Evolutionary conservation across 2,329 filamentous ascomycete genomes (phyloP), one percentile per base, ranked within the genome.

Genomic region (Colletotrichum sidae): DNA sequence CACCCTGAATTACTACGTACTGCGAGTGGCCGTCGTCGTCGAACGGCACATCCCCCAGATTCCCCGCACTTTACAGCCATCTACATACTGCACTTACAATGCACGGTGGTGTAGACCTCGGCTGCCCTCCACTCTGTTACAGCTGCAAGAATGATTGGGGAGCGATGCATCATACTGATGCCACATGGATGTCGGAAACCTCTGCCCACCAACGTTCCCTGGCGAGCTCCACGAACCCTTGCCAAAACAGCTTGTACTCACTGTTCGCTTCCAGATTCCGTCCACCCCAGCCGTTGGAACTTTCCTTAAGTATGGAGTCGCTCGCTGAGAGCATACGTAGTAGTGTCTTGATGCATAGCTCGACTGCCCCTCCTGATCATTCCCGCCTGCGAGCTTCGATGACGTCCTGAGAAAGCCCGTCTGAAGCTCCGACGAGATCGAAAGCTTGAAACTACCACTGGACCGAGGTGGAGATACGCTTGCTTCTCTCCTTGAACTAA

Each of bases 11-110:
- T 41, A 10, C 51, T 42, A 49, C 42, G 13, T 25, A 25, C 37
- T 13, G 17, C 12, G 9, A n/a, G 33, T n/a, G 34, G 12, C 50
- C 9, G 7, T 41, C 41, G 6, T 45, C 15, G 12, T 49, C 15
- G 47, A 46, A 41, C 25, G 15, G 35, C 33, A 55, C 57, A 44
- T 13, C 51, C 57, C 57, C 62, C 41, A 13, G 46, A 61, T 52
- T 47, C 62, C 62, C 62, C 62, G 62, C 62, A 65, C 57, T 52
- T 52, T 51, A 41, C 15, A 2, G 33, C 37, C 46, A 11, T 39
- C 57, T 46, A 33, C 57, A 5, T 25, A 25, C 25, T 25, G 3
- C 25, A 25, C 25, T 4, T 25, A 25, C 25, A 4, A 25, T 25
- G 25, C 5, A 25, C 25, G 4, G 25, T 25, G 4, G 25, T 25